Conservation (phyloP, 495 filamentous ascomycete genomes). For the Aspergillus sclerotiicarbonarius region DNA sequence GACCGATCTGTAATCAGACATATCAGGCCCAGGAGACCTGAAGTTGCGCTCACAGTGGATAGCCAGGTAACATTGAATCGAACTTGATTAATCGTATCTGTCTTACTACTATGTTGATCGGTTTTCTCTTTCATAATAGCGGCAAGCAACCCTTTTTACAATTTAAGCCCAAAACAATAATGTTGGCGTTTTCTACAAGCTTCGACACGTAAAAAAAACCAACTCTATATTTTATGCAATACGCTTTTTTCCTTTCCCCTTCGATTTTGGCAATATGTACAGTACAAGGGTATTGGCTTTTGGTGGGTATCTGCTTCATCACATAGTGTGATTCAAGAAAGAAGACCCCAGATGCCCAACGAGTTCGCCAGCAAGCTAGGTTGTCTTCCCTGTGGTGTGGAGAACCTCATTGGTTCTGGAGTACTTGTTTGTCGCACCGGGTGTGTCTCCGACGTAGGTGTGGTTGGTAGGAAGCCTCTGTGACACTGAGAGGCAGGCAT, state of each 20-base stretch:
- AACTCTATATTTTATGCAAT: background rate
- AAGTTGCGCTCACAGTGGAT: background rate
- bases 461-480: background rate
- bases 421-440: conserved; percentile 2
- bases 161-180: background rate
- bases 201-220: background rate
- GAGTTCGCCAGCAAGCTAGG: too few relatives aligned
- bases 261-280: conserved; percentile 1
- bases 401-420: background rate
- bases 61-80: background rate
- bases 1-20: background rate
- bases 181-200: background rate
- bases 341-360: background rate
- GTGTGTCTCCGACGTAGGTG: background rate
- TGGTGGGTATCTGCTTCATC: background rate
- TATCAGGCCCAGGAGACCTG: background rate
- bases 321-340: background rate
- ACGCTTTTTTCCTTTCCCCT: background rate
- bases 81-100: background rate
- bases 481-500: background rate
- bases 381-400: too few relatives aligned
- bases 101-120: background rate
- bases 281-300: conserved; percentile 2
- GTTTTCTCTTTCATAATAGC: background rate
- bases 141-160: too few relatives aligned